These are phyloP conservation scores for Pneumocystis murina DNA, from an alignment of 1,139 yeast species.

Conservation along the genomic window DNA sequence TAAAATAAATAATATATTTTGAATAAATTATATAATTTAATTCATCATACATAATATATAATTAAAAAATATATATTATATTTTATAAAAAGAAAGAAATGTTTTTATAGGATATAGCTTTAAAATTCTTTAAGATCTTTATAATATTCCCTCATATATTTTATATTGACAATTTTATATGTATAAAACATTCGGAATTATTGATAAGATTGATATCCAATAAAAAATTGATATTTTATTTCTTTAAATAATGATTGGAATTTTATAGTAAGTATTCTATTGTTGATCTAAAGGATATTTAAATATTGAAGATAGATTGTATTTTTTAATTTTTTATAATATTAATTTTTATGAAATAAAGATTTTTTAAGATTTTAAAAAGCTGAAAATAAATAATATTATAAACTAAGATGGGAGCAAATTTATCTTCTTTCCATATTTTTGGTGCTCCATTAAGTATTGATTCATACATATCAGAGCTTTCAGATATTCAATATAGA, in stretches of 20 bases:
- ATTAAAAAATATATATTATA: not conserved
- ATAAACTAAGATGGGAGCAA: constrained; percentile 53
- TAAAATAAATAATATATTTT: not conserved
- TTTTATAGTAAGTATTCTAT: no score
- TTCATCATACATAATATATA: not conserved
- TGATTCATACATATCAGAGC: constrained; percentile 72
- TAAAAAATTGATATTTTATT: no score
- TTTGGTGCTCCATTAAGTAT: constrained; percentile 85
- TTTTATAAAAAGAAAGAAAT: no score
- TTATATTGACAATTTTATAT: no score
- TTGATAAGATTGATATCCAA: no score
- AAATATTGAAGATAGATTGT: not conserved
- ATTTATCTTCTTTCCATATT: constrained; percentile 71
- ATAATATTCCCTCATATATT: no score
- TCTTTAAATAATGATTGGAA: no score
- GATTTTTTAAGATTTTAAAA: not conserved
- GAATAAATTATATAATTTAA: not conserved
- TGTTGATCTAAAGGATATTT: not conserved
- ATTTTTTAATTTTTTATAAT: no score
- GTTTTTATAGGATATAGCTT: no score
- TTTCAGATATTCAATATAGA: constrained; percentile 58
- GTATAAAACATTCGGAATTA: no score
- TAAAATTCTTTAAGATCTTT: no score
- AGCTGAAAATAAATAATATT: not conserved
- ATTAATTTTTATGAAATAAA: not conserved